These are phyloP conservation scores for Metarhizium sp. DNA, from an alignment of 2,329 filamentous ascomycete genomes.

Conservation along the genomic window DNA sequence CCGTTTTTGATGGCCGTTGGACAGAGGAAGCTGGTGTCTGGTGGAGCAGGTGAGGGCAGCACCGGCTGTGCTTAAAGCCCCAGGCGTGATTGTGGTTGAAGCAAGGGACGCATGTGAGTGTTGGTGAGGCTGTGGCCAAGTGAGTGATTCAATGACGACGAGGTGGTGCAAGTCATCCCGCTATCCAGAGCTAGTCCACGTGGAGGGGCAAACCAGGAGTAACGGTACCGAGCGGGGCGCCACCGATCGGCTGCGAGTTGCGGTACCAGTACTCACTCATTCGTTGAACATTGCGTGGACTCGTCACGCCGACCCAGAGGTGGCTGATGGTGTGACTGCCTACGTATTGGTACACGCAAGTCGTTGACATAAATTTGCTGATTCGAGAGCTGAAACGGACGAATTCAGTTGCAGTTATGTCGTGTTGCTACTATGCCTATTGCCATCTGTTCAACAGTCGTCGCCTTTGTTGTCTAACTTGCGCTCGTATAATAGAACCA, in stretches of 20 bases:
- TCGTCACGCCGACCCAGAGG: neutral
- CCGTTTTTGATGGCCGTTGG: neutral
- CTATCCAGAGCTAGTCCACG: neutral
- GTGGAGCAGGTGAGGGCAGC: neutral
- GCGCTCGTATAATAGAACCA: too few relatives aligned
- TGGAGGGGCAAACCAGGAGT: neutral
- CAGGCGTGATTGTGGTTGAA: neutral
- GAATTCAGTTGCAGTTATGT: too few relatives aligned
- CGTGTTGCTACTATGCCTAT: too few relatives aligned
- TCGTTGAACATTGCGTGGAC: neutral
- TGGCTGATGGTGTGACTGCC: neutral
- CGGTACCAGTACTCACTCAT: neutral
- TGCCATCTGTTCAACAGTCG: too few relatives aligned
- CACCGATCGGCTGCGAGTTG: neutral
- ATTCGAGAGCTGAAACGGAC: too few relatives aligned
- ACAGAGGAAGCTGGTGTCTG: neutral
- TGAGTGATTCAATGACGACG: too few relatives aligned
- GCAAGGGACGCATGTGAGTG: too few relatives aligned
- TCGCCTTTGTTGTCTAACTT: too few relatives aligned
- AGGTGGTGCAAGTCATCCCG: too few relatives aligned
- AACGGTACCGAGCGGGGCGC: neutral
- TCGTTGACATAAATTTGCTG: neutral
- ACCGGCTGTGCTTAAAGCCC: neutral
- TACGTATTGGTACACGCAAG: neutral
- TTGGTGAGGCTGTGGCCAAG: too few relatives aligned